Base-by-base conservation (phyloP, 345 rosid genomes). In the Salix caprea region DNA sequence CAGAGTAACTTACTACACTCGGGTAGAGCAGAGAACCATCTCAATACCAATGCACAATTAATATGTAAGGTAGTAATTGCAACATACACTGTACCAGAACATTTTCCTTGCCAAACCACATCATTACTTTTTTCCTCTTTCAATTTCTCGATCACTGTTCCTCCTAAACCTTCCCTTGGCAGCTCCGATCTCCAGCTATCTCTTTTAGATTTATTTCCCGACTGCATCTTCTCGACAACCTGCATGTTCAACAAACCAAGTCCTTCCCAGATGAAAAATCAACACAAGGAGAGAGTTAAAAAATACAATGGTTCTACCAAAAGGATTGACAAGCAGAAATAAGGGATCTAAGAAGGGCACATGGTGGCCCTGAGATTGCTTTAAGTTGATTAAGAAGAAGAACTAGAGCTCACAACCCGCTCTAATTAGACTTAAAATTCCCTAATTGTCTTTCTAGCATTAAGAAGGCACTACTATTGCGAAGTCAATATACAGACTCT, bases 31-130 rank as follows among this genome's bases (percentile, higher is more conserved):
- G 44, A 56, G 44, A 54, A 32, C 26, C 40, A 18, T 9, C 19
- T 26, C 52, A 28, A 36, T 34, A 67, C 21, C 15, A 11, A 39
- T 24, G 24, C 28, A 66, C 13, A 30, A 32, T 40, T 48, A 67
- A 28, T 67, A 44, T 13, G 3, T 5, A 52, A 65, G 54, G 70
- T 69, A 71, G 74, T 34, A 73, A 72, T 69, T 82, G 84, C 42
- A 84, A 96, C 99, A 80, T 93, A 93, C 99, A 96, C 96, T 87
- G 98, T 90, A 90, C 98, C 98, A 67, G 99, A 96, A 79, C 99
- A 96, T 90, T 91, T 96, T 72, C 98, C 99, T 85, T 90, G 91
- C 99, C 99, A 96, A 79, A 8, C 77, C 69, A 67, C 91, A 84
- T 96, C 97, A 48, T 87, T 96, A 60, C 73, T 79, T 77, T 96